Percentiles rank a stretch among this genome's conserved stretches.
phyloP scores from a whole-genome alignment of 768 basidiomycete species.

The Tulasnella sp. region DNA sequence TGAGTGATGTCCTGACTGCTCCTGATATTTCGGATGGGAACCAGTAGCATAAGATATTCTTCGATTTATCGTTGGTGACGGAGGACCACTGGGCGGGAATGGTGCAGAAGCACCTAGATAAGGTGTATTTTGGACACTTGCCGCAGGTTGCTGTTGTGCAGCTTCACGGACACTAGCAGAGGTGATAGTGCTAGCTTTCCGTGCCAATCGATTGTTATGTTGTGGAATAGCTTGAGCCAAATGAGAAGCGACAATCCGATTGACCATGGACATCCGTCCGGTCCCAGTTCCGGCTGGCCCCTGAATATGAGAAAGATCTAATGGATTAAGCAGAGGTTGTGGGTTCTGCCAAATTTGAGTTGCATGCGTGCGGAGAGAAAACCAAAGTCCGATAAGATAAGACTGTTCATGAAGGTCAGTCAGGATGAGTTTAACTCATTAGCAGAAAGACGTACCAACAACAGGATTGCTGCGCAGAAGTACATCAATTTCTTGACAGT shows the following conservation, averaged over 20 bases:
- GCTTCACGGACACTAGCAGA: constrained; percentile 11
- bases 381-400: constrained; percentile 95
- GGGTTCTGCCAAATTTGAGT: constrained; percentile 99
- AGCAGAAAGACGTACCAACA: constrained; percentile 52
- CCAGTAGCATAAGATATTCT: constrained; percentile 10
- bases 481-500: constrained; percentile 95
- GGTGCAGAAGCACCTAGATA: constrained; percentile 2
- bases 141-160: not conserved
- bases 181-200: constrained; percentile 36
- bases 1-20: not conserved
- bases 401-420: constrained; percentile 40
- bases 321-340: constrained; percentile 57
- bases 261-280: constrained; percentile 51
- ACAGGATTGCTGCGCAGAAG: constrained; percentile 77
- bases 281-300: constrained; percentile 13
- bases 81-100: not conserved
- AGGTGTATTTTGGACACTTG: not conserved
- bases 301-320: constrained; percentile 29
- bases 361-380: constrained; percentile 94
- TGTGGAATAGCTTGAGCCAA: constrained; percentile 19
- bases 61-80: constrained; percentile 17
- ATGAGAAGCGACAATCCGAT: constrained; percentile 37
- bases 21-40: not conserved
- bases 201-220: constrained; percentile 26
- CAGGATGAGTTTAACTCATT: not conserved